phyloP scores from a whole-genome alignment of 345 rosid genomes.

The Pistacia atlantica region DNA sequence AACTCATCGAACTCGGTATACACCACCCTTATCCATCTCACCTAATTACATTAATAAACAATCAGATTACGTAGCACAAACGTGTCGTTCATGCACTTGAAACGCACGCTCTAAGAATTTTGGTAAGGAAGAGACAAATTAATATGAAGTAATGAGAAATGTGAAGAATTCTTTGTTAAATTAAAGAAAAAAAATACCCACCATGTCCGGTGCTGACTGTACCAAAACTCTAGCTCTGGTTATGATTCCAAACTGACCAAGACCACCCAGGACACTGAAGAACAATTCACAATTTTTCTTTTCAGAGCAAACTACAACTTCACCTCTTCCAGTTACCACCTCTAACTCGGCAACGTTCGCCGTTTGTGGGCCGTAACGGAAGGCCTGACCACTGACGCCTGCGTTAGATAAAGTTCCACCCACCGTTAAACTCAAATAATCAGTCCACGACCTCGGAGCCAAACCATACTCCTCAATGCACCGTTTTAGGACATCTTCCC shows the following conservation, averaged over 20 bases:
- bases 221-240: constrained; percentile 76
- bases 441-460: constrained; percentile 95
- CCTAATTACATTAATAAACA: constrained; percentile 46
- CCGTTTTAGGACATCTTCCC: constrained; percentile 76
- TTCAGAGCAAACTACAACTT: constrained; percentile 57
- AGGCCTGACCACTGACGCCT: constrained; percentile 93
- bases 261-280: constrained; percentile 78
- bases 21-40: constrained; percentile 90
- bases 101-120: not conserved
- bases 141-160: not conserved
- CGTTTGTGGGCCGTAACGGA: constrained; percentile 89
- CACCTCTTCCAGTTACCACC: constrained; percentile 84
- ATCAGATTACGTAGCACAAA: constrained; percentile 26
- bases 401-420: constrained; percentile 97
- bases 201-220: constrained; percentile 84
- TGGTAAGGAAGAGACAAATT: not conserved
- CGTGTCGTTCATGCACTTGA: constrained; percentile 33
- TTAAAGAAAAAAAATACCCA: constrained; percentile 14
- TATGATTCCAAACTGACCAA: constrained; percentile 93
- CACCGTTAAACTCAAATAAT: constrained; percentile 79
- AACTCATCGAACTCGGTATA: constrained; percentile 72
- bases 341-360: constrained; percentile 88
- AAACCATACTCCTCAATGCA: constrained; percentile 58
- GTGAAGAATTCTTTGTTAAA: not conserved
- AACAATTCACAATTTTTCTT: constrained; percentile 61